Evolutionary conservation across 2,329 filamentous ascomycete genomes (phyloP), one percentile per base, ranked within the genome.

Genomic region (Fusarium chuoi): DNA sequence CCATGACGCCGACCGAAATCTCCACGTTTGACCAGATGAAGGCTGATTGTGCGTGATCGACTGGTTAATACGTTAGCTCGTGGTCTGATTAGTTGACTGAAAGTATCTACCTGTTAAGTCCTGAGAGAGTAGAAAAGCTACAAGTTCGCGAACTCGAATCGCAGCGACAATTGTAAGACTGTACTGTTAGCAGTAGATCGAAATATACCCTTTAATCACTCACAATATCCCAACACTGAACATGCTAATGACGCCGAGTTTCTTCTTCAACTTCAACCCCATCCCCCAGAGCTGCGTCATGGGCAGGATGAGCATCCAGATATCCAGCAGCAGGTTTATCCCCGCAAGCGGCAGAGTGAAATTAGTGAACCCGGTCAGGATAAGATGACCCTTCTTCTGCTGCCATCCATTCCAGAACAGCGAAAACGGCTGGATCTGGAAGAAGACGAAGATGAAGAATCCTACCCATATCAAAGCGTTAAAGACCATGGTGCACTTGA

Each of bases 221-320:
- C 6, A 74, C 71, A 74, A 74, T 6, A 74, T 38, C 10, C 71
- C 70, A 44, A 68, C 67, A 4, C 71, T 68, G 0, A 73, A 73
- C 70, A 73, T 73, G 17, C 66, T 68, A 10, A 73, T 60, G 4
- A 71, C 71, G 2, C 58, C 66, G 12, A 73, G 24, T 12, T 73
- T 73, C 41, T 71, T 73, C 0, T 30, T 73, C 1, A 70, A 3
- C 11, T 73, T 67, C 24, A 73, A 5, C 1, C 71, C 71, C 11
- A 74, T 22, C 3, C 58, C 44, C 48, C 63, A 71, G 2, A 73
- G 35, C 17, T 73, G 71, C 10, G 57, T 61, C 7, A 73, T 35
- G 1, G 71, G 71, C 6, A 73, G 46, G 4, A 71, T 26, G 1
- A 73, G 58, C 62, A 73, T 70, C 66, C 70, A 68, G 10, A 73